Evolutionary conservation across 2,329 filamentous ascomycete species (phyloP), one percentile per base, ranked within the genome.

Genomic region (Pezicula carpinea): DNA sequence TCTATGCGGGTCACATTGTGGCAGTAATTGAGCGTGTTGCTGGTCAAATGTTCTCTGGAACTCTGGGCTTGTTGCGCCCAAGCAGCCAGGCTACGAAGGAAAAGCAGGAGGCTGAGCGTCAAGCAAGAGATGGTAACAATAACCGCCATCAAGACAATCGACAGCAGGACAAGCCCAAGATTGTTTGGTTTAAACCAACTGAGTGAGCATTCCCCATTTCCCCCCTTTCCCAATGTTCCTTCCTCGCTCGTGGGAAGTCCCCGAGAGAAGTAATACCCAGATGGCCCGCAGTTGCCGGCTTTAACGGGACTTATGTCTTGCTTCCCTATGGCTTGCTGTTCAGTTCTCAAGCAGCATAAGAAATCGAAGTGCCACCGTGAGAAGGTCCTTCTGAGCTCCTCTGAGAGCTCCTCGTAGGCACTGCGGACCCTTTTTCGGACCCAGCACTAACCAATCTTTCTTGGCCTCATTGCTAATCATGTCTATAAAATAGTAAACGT

Each of bases 171-270:
- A 96, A 96, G 72, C 93, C 93, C 53, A 99, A 99, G 82, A 99
- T 99, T 70, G 93, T 99, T 35, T 99, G 93, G 93, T 99, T 99
- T 75, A 99, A 99, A 76, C 93, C 93, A 49, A 99, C 93, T 1
- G 93, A 99, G 38, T 51, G 54, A 53, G 43, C 39, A 1, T 18
- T 11, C n/a, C 14, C 14, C 21, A 17, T 40, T 22, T 41, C 29
- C 21, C n/a, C 26, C 21, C 1, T 36, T 26, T 26, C 23, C 5
- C 5, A 7, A 26, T 26, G 23, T 17, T 26, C n/a, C 26, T 33
- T 33, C n/a, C 17, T 15, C 4, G 14, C 14, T 29, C 21, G 15
- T 33, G 32, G 15, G 21, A 26, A 26, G 23, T 26, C 23, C 23
- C 23, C 8, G 23, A 26, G 23, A 10, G 23, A 26, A 26, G 23